These are phyloP conservation scores for Grifola frondosa DNA, from an alignment of 1,284 basidiomycete genomes.

Conservation along the genomic window DNA sequence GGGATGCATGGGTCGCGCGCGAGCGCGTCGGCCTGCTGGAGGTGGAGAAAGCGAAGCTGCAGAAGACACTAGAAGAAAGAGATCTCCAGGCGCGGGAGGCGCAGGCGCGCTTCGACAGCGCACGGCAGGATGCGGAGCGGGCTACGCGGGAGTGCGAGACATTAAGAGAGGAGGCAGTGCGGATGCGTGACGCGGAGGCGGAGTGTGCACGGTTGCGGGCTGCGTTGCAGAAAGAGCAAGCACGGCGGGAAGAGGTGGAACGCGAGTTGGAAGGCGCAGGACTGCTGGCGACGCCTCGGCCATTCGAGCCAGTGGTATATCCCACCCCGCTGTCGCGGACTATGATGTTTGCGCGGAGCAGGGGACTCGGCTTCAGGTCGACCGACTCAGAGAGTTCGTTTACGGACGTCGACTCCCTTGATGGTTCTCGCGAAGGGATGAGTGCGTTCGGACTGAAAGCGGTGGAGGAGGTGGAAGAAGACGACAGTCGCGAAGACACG, in stretches of 20 bases:
- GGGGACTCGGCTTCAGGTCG: constrained; percentile 57
- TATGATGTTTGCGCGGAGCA: constrained; percentile 27
- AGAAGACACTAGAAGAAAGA: constrained; percentile 47
- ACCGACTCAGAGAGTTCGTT: constrained; percentile 60
- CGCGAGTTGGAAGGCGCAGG: constrained; percentile 44
- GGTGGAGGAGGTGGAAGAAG: constrained; percentile 56
- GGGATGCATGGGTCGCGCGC: constrained; percentile 74
- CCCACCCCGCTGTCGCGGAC: constrained; percentile 28
- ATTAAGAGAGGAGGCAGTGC: constrained; percentile 35
- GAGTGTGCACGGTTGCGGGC: constrained; percentile 35
- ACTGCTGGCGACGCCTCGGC: constrained; percentile 43
- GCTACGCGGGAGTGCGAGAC: constrained; percentile 35
- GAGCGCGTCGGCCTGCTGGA: constrained; percentile 64
- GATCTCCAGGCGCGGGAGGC: constrained; percentile 33
- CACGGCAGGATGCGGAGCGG: constrained; percentile 32
- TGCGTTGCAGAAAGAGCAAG: constrained; percentile 38
- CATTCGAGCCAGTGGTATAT: constrained; percentile 30
- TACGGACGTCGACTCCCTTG: constrained; percentile 64
- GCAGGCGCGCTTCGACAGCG: constrained; percentile 32
- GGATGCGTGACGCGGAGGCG: constrained; percentile 29
- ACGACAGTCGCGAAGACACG: constrained; percentile 36
- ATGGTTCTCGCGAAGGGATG: constrained; percentile 40
- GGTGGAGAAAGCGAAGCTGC: constrained; percentile 57
- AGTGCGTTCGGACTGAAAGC: constrained; percentile 51
- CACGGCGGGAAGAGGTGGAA: constrained; percentile 40